Base-by-base conservation (phyloP, 2,329 filamentous ascomycete genomes). In the Clonostachys byssicola region DNA sequence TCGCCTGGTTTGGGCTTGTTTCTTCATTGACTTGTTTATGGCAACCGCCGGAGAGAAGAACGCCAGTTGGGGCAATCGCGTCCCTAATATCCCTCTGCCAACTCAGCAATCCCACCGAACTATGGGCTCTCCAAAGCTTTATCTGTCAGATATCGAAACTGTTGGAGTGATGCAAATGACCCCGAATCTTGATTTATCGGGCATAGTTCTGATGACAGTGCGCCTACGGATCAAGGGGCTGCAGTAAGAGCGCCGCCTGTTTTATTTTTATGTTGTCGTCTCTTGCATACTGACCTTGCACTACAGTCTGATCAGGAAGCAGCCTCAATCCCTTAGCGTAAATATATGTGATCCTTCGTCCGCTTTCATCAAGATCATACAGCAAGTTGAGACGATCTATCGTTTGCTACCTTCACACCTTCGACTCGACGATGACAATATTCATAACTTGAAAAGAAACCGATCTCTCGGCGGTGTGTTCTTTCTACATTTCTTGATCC, bases 1-100 rank as follows among this genome's bases (percentile, higher is more conserved):
- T 13, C 48, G 56, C 6, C 48, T 58, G n/a, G 51, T 57, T 3
- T 58, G 56, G 56, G 52, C 55, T 6, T 56, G 52, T 43, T 58
- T 53, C n/a, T 49, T 54, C 34, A 44, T 57, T 12, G 56, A 58
- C 34, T 42, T 49, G 8, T 49, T 56, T 17, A 46, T 52, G 5
- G 52, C 52, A 9, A 54, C 51, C 20, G 55, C 54, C 10, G 50
- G 54, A 5, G 50, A 52, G 17, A 53, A 54, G 42, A 55, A 58
- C 23, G 45, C 52, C 39, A 55, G 51, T 44, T 58, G 55, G 56
- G 49, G 48, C 34, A 51, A 52, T 12, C 46, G 55, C 35, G 42
- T 49, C 13, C 56, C 56, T 5, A 35, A 47, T 6, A 54, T 58
- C 18, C 56, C 56, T 9, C 42, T 58, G 16, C 54, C 56, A 4